Conservation (phyloP, 2,329 filamentous ascomycete genomes). For the Epichloe amarillans region DNA sequence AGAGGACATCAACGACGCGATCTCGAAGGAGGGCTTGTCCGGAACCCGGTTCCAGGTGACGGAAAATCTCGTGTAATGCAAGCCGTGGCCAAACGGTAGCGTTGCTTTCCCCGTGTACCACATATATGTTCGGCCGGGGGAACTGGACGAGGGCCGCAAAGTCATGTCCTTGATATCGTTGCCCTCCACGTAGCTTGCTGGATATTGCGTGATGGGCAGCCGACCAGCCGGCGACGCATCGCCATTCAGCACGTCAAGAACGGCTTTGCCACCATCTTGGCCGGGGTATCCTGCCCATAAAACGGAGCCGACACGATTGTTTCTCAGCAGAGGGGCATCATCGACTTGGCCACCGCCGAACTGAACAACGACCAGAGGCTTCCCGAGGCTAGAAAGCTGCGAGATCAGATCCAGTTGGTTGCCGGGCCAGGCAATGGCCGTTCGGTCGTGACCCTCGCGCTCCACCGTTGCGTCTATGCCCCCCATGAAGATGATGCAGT, state of each 20-base stretch:
- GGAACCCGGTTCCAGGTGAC: constrained; percentile 3
- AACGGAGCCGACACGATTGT: constrained; percentile 34
- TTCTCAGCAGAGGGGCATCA: constrained; percentile 31
- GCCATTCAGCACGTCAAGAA: constrained; percentile 41
- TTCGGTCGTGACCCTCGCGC: constrained; percentile 37
- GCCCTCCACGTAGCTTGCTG: constrained; percentile 33
- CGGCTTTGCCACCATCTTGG: constrained; percentile 42
- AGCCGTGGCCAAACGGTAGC: constrained; percentile 39
- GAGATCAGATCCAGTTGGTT: constrained; percentile 37
- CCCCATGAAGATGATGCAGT: constrained; percentile 42
- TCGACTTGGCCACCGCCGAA: constrained; percentile 43
- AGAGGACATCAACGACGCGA: background rate
- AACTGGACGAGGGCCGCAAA: constrained; percentile 31
- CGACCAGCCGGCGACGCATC: constrained; percentile 36
- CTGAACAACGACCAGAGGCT: constrained; percentile 38
- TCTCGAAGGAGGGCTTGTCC: background rate
- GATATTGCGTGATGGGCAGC: constrained; percentile 43
- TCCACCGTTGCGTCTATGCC: constrained; percentile 41
- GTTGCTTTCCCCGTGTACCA: constrained; percentile 40
- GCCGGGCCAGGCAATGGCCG: constrained; percentile 35
- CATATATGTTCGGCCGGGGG: constrained; percentile 43
- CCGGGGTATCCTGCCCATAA: constrained; percentile 48
- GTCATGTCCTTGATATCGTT: constrained; percentile 43
- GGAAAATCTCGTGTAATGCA: constrained; percentile 44
- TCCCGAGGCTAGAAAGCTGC: constrained; percentile 22